Conservation (phyloP, 352 stramenopile species). For the Pythium catenulatum region DNA sequence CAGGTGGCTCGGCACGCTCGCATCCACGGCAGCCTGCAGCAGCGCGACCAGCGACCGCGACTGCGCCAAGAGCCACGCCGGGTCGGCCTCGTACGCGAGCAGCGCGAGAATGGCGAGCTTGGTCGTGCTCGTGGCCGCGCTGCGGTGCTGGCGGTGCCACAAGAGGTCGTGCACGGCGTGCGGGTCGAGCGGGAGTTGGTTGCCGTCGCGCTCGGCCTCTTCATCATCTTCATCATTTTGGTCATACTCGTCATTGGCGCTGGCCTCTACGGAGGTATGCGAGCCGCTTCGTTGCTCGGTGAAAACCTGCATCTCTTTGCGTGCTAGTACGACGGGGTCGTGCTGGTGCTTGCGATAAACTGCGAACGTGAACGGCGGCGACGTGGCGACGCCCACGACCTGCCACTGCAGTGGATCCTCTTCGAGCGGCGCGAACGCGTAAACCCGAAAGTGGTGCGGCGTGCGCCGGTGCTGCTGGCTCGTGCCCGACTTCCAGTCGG, state of each 20-base stretch:
- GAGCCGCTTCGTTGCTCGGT: not conserved
- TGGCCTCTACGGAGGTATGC: not conserved
- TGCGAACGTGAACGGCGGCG: constrained; percentile 62
- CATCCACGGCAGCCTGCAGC: not conserved
- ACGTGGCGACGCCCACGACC: constrained; percentile 59
- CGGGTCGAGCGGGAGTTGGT: not conserved
- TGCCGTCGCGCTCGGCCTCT: not conserved
- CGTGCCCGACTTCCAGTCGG: constrained; percentile 76
- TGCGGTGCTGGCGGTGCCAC: constrained; percentile 41
- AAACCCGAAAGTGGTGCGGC: constrained; percentile 69
- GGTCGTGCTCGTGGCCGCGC: constrained; percentile 13
- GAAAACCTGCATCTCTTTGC: not conserved
- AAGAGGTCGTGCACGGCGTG: not conserved
- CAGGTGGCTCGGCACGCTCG: not conserved
- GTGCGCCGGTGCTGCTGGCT: constrained; percentile 67
- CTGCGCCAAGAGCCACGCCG: not conserved
- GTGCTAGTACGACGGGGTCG: constrained; percentile 15
- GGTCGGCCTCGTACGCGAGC: not conserved
- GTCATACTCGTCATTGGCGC: not conserved
- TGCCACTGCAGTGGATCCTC: constrained; percentile 27
- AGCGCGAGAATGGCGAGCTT: constrained; percentile 18
- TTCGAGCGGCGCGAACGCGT: constrained; percentile 48
- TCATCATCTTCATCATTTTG: not conserved
- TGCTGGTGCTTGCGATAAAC: constrained; percentile 65
- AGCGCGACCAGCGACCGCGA: constrained; percentile 1